Conservation (phyloP, 2,329 filamentous ascomycete species). For the Hypoxylon rubiginosum region DNA sequence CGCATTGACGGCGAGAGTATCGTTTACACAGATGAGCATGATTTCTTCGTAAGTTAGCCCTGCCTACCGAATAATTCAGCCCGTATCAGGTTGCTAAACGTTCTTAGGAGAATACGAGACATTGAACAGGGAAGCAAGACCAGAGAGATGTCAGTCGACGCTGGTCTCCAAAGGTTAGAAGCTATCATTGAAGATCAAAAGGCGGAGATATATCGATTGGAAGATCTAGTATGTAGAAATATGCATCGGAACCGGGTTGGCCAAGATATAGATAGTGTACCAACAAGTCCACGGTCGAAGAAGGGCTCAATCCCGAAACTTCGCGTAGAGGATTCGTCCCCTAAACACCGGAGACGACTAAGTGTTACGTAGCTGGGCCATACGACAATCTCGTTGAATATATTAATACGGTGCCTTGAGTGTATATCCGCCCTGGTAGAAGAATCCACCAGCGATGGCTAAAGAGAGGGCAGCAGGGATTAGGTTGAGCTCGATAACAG, state of each 20-base stretch:
- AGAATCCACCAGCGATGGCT: conserved; percentile 58
- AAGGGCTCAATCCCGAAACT: conserved; percentile 26
- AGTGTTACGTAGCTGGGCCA: conserved; percentile 21
- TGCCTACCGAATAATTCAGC: not conserved
- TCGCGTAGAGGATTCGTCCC: conserved; percentile 12
- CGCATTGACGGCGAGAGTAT: conserved; percentile 59
- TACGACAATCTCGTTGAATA: conserved; percentile 3
- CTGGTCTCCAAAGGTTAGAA: conserved; percentile 47
- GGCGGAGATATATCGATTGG: conserved; percentile 48
- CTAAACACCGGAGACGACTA: conserved; percentile 18
- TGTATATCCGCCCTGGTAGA: conserved; percentile 65
- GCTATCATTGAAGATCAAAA: conserved; percentile 46
- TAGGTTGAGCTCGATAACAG: conserved; percentile 86
- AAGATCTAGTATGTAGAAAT: conserved; percentile 47
- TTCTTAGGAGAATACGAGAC: conserved; percentile 51
- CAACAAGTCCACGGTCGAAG: conserved; percentile 21
- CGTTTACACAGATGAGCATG: conserved; percentile 65
- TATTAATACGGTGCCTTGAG: conserved; percentile 52
- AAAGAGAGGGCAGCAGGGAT: conserved; percentile 72
- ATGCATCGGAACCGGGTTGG: conserved; percentile 43
- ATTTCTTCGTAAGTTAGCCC: conserved; percentile 56
- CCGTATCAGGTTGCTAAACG: conserved; percentile 10
- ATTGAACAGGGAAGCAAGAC: conserved; percentile 53
- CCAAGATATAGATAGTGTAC: conserved; percentile 21
- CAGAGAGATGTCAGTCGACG: conserved; percentile 51